phyloP scores from a whole-genome alignment of 164 flowering plant genomes.

The Protea cynaroides region DNA sequence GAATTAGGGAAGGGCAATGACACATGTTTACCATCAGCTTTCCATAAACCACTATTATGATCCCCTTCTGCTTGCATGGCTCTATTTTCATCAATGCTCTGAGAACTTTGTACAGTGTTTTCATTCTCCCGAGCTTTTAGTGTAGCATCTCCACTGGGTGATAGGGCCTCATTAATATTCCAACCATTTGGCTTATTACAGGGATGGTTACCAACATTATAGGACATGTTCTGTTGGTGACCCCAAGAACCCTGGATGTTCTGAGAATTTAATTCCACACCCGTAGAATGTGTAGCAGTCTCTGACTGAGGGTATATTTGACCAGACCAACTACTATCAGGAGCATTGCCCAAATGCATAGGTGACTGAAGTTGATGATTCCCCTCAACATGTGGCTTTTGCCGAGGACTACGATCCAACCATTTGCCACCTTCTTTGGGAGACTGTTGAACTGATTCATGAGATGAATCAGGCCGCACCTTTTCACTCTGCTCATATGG shows the following conservation, averaged over 20 bases:
- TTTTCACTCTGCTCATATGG: slow-evolving; percentile 28
- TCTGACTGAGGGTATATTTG: slow-evolving; percentile 31
- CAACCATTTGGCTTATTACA: slow-evolving; percentile 19
- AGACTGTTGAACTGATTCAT: slow-evolving; percentile 29
- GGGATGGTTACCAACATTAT: slow-evolving; percentile 17
- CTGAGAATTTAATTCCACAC: slow-evolving; percentile 16
- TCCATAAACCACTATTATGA: not conserved
- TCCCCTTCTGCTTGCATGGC: not conserved
- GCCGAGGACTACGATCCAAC: slow-evolving; percentile 31
- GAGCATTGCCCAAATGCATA: slow-evolving; percentile 28
- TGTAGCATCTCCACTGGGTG: slow-evolving; percentile 9
- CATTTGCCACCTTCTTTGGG: slow-evolving; percentile 32
- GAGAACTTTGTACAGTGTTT: slow-evolving; percentile 1
- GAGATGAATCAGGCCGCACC: slow-evolving; percentile 22
- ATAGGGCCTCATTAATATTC: slow-evolving; percentile 18
- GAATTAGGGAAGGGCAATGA: not conserved
- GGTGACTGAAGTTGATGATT: slow-evolving; percentile 30
- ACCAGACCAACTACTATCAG: slow-evolving; percentile 27
- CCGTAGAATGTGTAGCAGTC: slow-evolving; percentile 15
- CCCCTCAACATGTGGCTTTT: slow-evolving; percentile 28
- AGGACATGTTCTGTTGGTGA: slow-evolving; percentile 19
- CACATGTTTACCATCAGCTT: not conserved
- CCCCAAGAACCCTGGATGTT: slow-evolving; percentile 22
- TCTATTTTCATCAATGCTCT: not conserved
- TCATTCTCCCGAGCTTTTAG: not conserved